Percentiles rank a stretch among this genome's conserved stretches.
Conservation (phyloP, 2,329 filamentous ascomycete species). For the Alternaria rosae region DNA sequence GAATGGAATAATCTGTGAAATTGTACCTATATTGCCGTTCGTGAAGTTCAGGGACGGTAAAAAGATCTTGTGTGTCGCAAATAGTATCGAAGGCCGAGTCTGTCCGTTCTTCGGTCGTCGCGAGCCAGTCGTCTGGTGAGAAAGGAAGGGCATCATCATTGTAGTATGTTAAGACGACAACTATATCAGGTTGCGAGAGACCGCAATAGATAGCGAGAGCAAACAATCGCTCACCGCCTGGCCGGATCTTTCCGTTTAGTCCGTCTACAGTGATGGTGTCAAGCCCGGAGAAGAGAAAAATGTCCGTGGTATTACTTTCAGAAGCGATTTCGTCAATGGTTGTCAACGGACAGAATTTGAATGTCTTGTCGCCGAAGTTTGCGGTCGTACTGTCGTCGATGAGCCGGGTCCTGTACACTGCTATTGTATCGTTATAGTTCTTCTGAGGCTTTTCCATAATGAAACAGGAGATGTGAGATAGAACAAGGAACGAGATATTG, state of each 20-base stretch:
- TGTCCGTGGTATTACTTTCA: background rate
- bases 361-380: background rate
- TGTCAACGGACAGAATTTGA: background rate
- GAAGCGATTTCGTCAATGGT: background rate
- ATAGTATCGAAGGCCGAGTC: background rate
- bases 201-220: background rate
- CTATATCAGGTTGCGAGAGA: background rate
- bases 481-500: background rate
- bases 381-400: background rate
- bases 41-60: background rate
- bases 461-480: background rate
- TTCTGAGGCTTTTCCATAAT: background rate
- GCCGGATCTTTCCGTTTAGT: background rate
- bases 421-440: background rate
- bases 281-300: background rate
- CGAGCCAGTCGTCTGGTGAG: background rate
- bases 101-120: background rate
- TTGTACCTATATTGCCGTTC: background rate
- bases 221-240: background rate
- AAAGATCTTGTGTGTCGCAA: background rate
- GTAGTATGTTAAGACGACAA: background rate
- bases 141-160: background rate
- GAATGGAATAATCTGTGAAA: background rate
- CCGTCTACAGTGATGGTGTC: background rate
- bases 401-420: background rate